Evolutionary conservation across 495 filamentous ascomycete species (phyloP).

Genomic region (Xylaria curta): DNA sequence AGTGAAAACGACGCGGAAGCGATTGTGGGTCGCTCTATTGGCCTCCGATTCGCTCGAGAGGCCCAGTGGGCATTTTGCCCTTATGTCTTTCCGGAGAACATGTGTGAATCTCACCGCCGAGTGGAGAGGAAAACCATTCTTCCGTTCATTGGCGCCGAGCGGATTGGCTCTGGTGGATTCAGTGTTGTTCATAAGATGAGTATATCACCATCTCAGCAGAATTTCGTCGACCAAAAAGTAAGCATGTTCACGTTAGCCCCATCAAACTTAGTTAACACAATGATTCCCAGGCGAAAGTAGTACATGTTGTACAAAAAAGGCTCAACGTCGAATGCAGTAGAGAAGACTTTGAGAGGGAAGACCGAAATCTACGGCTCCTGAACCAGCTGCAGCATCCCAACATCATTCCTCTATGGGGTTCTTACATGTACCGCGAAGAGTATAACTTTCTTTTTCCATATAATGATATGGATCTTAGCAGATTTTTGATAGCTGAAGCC

Average conservation of each 20-base stretch:
- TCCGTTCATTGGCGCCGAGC: not conserved
- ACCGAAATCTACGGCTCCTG: conserved; percentile 14
- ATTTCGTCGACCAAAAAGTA: not conserved
- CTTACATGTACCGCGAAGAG: not conserved
- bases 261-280: not conserved
- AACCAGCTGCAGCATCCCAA: conserved; percentile 23
- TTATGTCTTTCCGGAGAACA: not conserved
- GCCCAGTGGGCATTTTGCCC: conserved; percentile 1
- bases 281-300: not conserved
- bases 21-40: not conserved
- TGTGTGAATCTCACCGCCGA: not conserved
- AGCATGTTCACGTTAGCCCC: not conserved
- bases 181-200: not conserved
- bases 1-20: not conserved
- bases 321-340: not conserved
- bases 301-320: not conserved
- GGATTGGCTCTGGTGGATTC: not conserved
- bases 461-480: conserved; percentile 1
- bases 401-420: conserved; percentile 9
- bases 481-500: not conserved
- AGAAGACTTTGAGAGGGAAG: conserved; percentile 18
- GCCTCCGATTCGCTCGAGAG: not conserved
- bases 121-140: not conserved
- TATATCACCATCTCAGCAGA: conserved; percentile 1
- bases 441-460: not conserved